A percentile compares a stretch with the other conserved stretches of the same genome.
Evolutionary conservation across 2,329 filamentous ascomycete genomes (phyloP).

Genomic region (Alternaria panax): DNA sequence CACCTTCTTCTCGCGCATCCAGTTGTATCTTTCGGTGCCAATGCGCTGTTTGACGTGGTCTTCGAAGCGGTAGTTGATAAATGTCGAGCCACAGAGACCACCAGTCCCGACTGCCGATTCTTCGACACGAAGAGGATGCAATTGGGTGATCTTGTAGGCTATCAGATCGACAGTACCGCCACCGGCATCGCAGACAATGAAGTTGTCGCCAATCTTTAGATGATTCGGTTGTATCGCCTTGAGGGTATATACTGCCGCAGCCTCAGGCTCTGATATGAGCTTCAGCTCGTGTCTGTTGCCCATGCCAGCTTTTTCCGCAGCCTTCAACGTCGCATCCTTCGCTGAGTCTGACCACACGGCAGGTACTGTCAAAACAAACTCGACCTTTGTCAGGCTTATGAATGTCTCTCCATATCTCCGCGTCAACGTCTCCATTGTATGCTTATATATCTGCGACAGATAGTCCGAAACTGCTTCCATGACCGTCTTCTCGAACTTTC

Average conservation of each 20-base stretch:
- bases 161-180: conserved; percentile 54
- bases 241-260: conserved; percentile 79
- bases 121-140: conserved; percentile 75
- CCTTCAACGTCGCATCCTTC: conserved; percentile 82
- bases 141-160: conserved; percentile 79
- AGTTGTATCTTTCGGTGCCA: conserved; percentile 71
- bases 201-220: conserved; percentile 70
- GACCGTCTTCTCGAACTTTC: conserved; percentile 76
- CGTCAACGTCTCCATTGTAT: conserved; percentile 80
- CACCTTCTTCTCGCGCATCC: conserved; percentile 78
- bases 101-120: conserved; percentile 83
- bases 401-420: conserved; percentile 79
- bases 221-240: conserved; percentile 81
- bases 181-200: conserved; percentile 65
- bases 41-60: conserved; percentile 75
- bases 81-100: conserved; percentile 78
- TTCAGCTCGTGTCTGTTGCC: conserved; percentile 73
- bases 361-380: conserved; percentile 78
- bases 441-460: conserved; percentile 75
- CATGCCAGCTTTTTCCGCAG: conserved; percentile 81
- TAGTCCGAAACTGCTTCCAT: conserved; percentile 83
- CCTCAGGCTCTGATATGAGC: conserved; percentile 81
- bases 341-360: conserved; percentile 86
- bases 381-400: conserved; percentile 76
- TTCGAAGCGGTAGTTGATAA: conserved; percentile 82